A percentile compares a stretch with the other conserved stretches of the same genome.
These are phyloP conservation scores for Climacium dendroides DNA, from an alignment of 225 moss, liverwort and hornwort genomes.

Conservation along the genomic window DNA sequence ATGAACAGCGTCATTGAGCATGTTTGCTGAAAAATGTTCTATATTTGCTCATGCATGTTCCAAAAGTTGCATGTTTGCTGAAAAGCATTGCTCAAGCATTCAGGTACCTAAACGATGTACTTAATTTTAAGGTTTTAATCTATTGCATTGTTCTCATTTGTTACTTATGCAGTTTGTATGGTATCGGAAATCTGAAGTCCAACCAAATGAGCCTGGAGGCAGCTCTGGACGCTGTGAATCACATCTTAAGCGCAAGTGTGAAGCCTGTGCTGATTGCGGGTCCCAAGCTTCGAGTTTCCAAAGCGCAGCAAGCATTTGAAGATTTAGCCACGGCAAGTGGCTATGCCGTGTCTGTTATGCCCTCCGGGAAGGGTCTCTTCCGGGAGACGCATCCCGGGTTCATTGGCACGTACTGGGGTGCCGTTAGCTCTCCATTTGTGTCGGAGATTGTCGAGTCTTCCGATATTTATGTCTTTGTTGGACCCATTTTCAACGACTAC, in stretches of 20 bases:
- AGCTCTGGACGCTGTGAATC: conserved; percentile 22
- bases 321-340: conserved; percentile 29
- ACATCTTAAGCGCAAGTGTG: conserved; percentile 8
- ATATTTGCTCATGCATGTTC: not conserved
- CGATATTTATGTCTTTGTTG: conserved; percentile 38
- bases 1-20: not conserved
- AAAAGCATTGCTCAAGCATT: not conserved
- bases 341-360: conserved; percentile 25
- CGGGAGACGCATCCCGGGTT: conserved; percentile 25
- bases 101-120: not conserved
- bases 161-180: not conserved
- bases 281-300: conserved; percentile 33
- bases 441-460: conserved; percentile 50
- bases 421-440: conserved; percentile 12
- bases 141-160: not conserved
- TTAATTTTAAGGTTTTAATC: not conserved
- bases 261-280: conserved; percentile 49
- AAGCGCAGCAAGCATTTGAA: conserved; percentile 25
- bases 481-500: conserved; percentile 48
- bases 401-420: conserved; percentile 55
- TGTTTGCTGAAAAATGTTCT: not conserved
- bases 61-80: not conserved
- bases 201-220: conserved; percentile 29
- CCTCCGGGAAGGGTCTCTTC: conserved; percentile 31
- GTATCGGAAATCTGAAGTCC: conserved; percentile 4